phyloP scores from a whole-genome alignment of 2,329 filamentous ascomycete species.

The Hansfordia pulvinata region DNA sequence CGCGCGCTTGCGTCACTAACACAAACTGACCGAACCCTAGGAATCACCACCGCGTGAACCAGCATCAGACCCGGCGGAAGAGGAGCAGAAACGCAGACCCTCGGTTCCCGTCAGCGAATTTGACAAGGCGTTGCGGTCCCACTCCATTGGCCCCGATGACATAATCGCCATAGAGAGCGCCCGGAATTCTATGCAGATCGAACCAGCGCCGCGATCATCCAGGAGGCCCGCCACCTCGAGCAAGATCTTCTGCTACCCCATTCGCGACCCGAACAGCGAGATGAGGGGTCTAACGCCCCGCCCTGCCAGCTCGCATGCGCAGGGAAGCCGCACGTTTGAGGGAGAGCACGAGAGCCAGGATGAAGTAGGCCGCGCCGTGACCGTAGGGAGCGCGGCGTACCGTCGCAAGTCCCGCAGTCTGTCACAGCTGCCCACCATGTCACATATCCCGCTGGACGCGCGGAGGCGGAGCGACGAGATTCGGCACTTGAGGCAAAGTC shows the following conservation, averaged over 20 bases:
- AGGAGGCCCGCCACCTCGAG: constrained; percentile 27
- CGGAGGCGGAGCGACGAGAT: constrained; percentile 50
- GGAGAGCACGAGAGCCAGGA: constrained; percentile 31
- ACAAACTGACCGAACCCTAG: no score
- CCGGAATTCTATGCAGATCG: constrained; percentile 37
- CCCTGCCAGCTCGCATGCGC: constrained; percentile 45
- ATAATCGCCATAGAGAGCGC: constrained; percentile 37
- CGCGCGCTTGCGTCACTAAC: no score
- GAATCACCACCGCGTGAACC: no score
- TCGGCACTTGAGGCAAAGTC: constrained; percentile 49
- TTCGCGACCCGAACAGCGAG: constrained; percentile 25
- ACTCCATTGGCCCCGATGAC: constrained; percentile 44
- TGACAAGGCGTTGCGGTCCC: constrained; percentile 45
- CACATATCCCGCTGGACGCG: constrained; percentile 16
- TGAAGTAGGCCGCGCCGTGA: constrained; percentile 51
- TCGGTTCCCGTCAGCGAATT: constrained; percentile 48
- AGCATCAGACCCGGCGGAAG: no score
- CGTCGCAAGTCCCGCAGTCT: constrained; percentile 46
- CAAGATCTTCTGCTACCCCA: constrained; percentile 22
- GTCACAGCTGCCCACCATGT: constrained; percentile 34
- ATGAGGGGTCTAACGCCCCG: constrained; percentile 44
- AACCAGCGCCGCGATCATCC: constrained; percentile 21
- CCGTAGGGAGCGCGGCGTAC: constrained; percentile 33
- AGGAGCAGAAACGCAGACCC: constrained; percentile 37
- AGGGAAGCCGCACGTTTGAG: constrained; percentile 24